phyloP scores from a whole-genome alignment of 2,329 filamentous ascomycete genomes.

The Fusarium setosum region DNA sequence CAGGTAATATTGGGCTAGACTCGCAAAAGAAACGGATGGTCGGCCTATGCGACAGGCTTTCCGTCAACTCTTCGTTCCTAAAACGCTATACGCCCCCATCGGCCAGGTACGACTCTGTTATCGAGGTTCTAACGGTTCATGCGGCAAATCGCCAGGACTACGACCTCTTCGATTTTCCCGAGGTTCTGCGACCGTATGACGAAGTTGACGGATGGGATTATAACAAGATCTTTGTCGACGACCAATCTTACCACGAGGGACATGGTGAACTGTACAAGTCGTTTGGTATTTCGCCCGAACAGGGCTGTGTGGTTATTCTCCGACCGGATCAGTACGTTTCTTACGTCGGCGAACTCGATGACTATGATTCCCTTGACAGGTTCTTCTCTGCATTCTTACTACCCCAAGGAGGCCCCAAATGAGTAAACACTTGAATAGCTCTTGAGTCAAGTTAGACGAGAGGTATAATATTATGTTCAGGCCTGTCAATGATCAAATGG shows the following conservation, averaged over 20 bases:
- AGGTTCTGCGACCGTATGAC: conserved; percentile 53
- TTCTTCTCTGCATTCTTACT: conserved; percentile 1
- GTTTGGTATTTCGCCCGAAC: conserved; percentile 65
- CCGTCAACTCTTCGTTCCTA: conserved; percentile 48
- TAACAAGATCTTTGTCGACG: conserved; percentile 67
- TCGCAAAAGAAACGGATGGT: conserved; percentile 45
- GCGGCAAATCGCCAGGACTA: conserved; percentile 60
- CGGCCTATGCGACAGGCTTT: conserved; percentile 38
- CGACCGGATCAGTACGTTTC: conserved; percentile 76
- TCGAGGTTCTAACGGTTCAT: conserved; percentile 73
- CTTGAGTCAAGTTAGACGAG: too few relatives aligned
- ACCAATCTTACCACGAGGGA: conserved; percentile 64
- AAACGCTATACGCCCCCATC: conserved; percentile 17
- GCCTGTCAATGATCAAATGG: too few relatives aligned
- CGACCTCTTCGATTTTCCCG: conserved; percentile 63
- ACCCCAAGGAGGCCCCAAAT: background rate
- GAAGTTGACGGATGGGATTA: conserved; percentile 65
- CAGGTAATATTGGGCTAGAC: conserved; percentile 63
- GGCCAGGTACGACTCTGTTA: conserved; percentile 44
- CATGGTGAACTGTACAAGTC: conserved; percentile 63
- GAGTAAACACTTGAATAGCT: background rate
- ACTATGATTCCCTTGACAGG: conserved; percentile 1
- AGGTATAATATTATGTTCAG: too few relatives aligned
- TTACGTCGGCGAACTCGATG: conserved; percentile 26
- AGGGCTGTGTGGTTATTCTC: conserved; percentile 69